phyloP scores from a whole-genome alignment of 352 stramenopile species.

The Peronosclerospora sorghi region DNA sequence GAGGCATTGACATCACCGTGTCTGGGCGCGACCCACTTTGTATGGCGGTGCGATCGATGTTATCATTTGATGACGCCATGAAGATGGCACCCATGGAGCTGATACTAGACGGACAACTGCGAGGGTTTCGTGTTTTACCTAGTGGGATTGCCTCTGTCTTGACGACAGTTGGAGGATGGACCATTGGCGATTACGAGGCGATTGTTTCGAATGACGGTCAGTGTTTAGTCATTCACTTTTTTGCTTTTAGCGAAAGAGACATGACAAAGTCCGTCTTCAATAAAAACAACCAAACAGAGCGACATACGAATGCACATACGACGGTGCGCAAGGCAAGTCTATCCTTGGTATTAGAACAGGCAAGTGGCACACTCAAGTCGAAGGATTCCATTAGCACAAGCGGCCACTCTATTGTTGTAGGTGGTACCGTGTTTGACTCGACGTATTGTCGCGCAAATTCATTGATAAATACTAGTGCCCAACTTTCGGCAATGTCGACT shows the following conservation, averaged over 20 bases:
- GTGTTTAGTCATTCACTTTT: not conserved
- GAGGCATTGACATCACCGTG: constrained; percentile 7
- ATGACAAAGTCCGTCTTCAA: not conserved
- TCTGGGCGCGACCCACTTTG: not conserved
- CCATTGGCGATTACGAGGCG: constrained; percentile 7
- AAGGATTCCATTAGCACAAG: not conserved
- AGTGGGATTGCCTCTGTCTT: constrained; percentile 13
- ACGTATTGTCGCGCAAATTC: not conserved
- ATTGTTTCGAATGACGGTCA: not conserved
- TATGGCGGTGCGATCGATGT: constrained; percentile 4
- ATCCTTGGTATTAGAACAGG: not conserved
- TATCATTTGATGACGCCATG: constrained; percentile 1
- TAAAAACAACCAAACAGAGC: not conserved
- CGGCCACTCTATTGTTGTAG: not conserved
- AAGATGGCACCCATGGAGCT: constrained; percentile 9
- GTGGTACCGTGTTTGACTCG: not conserved
- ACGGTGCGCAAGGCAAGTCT: not conserved
- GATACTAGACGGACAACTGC: constrained; percentile 16
- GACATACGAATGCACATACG: not conserved
- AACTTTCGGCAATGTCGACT: not conserved
- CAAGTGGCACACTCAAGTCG: not conserved
- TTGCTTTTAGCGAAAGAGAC: not conserved
- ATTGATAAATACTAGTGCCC: not conserved
- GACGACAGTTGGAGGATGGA: constrained; percentile 6
- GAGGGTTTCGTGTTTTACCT: constrained; percentile 19